A percentile compares a stretch with the other conserved stretches of the same genome.
Evolutionary conservation across 31 red algal species (phyloP).

Genomic region (Porphyra umbilicalis): DNA sequence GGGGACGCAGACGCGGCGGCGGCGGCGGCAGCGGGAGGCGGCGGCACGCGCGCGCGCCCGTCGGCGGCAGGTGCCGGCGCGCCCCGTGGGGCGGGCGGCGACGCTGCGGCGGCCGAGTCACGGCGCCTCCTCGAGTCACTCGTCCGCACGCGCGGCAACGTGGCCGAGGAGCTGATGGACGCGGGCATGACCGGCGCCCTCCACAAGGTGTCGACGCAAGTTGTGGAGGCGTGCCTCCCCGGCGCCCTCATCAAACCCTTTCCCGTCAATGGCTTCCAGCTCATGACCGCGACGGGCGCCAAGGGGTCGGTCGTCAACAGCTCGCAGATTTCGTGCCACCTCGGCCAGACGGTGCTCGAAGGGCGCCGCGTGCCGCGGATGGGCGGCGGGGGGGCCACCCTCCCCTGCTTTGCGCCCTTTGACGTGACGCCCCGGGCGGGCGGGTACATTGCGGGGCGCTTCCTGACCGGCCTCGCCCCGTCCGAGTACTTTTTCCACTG

Average conservation of each 20-base stretch:
- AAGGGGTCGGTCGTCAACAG: slow-evolving; percentile 89
- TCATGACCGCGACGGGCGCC: slow-evolving; percentile 97
- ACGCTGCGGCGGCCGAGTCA: neutral
- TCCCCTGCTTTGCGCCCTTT: slow-evolving; percentile 85
- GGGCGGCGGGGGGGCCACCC: slow-evolving; percentile 71
- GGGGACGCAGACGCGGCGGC: no score
- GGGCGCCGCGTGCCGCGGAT: slow-evolving; percentile 83
- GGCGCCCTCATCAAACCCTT: slow-evolving; percentile 49
- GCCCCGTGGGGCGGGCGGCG: neutral
- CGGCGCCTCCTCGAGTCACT: slow-evolving; percentile 38
- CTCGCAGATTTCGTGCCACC: slow-evolving; percentile 89
- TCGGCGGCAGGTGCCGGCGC: no score
- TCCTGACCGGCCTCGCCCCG: slow-evolving; percentile 84
- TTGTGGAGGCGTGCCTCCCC: slow-evolving; percentile 76
- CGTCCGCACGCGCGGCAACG: slow-evolving; percentile 38
- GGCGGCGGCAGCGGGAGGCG: no score
- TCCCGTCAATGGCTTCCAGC: slow-evolving; percentile 78
- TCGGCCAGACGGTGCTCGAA: slow-evolving; percentile 91
- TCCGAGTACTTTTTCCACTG: slow-evolving; percentile 97
- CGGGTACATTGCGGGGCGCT: slow-evolving; percentile 85
- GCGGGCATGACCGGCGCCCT: slow-evolving; percentile 72
- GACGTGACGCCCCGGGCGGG: slow-evolving; percentile 74
- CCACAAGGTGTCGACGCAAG: slow-evolving; percentile 48
- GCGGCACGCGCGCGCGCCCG: neutral
- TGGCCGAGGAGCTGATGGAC: slow-evolving; percentile 75